Evolutionary conservation across 2,329 filamentous ascomycete genomes (phyloP), one percentile per base, ranked within the genome.

Genomic region (Calonectria henricotiae): DNA sequence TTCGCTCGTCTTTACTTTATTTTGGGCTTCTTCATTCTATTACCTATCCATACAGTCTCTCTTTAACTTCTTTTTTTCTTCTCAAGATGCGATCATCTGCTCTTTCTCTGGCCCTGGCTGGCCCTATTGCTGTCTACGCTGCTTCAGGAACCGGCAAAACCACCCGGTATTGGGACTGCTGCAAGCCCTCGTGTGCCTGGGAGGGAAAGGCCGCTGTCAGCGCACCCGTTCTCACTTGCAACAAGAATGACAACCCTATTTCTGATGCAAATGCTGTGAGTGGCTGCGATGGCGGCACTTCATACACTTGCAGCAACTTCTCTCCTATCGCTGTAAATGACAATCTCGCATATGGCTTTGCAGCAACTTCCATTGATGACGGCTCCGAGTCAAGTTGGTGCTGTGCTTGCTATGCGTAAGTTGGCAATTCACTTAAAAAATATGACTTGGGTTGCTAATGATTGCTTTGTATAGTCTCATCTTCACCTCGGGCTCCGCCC

Each of bases 111-210:
- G 69, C 75, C 70, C 64, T 78, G 69, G 71, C 62, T 35, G 72
- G 72, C 67, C 73, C 76, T 51, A 69, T 77, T 62, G 71, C 70
- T 51, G 72, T 77, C 64, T 71, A 66, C 58, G 78, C 77, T 66
- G 73, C 77, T 70, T 79, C 78, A 65, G 78, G 78, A 66, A 74
- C 69, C 35, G 79, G 78, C 20, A 71, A 72, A 25, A 78, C 76
- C 30, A 77, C 73, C 37, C 78, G 86, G 69, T 89, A 88, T 79
- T 88, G 89, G 87, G 91, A 93, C 79, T 93, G 91, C 84, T 93
- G 91, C 84, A 93, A 94, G 84, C 88, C 90, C 27, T 91, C 89
- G 23, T 93, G 91, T 79, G 85, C 85, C 4, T 89, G 90, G 90
- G 79, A 84, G 13, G 85, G 81, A 65, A 92, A 92, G 79, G 89